phyloP scores from a whole-genome alignment of 345 rosid species.

The Dimocarpus longan region DNA sequence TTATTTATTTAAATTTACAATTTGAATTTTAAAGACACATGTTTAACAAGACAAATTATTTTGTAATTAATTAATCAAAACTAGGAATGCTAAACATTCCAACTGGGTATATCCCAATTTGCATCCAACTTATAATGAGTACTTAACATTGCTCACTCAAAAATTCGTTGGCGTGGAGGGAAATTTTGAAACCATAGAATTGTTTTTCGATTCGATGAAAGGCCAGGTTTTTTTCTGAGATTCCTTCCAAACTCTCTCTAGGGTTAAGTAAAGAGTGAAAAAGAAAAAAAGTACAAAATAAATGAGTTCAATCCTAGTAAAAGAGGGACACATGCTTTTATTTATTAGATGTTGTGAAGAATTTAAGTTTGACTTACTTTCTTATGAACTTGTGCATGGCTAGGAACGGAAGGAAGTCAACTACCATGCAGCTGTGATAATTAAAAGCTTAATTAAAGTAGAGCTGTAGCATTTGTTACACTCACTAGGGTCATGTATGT shows the following conservation, averaged over 20 bases:
- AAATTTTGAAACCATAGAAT: too few species aligned
- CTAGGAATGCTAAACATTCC: too few species aligned
- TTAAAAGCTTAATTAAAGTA: slow-evolving; percentile 14
- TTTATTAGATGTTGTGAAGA: slow-evolving; percentile 30
- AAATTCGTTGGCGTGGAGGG: not conserved
- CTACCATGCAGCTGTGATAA: slow-evolving; percentile 21
- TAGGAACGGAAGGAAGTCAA: slow-evolving; percentile 32
- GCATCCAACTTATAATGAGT: too few species aligned
- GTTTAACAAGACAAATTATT: too few species aligned
- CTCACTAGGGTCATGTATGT: not conserved
- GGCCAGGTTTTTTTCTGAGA: not conserved
- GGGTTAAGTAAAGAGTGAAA: not conserved
- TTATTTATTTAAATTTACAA: too few species aligned
- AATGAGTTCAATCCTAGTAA: slow-evolving; percentile 2
- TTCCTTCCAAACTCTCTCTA: not conserved
- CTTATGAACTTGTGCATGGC: slow-evolving; percentile 34
- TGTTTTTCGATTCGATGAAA: not conserved
- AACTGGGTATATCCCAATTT: too few species aligned
- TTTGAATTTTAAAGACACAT: too few species aligned
- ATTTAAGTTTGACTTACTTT: slow-evolving; percentile 47
- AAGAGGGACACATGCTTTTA: slow-evolving; percentile 1
- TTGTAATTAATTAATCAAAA: too few species aligned
- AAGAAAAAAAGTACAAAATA: too few species aligned
- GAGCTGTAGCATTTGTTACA: slow-evolving; percentile 8
- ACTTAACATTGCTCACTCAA: not conserved